Evolutionary conservation across 768 basidiomycete species (phyloP), one percentile per base, ranked within the genome.

Genomic region (Psilocybe subaeruginosa): DNA sequence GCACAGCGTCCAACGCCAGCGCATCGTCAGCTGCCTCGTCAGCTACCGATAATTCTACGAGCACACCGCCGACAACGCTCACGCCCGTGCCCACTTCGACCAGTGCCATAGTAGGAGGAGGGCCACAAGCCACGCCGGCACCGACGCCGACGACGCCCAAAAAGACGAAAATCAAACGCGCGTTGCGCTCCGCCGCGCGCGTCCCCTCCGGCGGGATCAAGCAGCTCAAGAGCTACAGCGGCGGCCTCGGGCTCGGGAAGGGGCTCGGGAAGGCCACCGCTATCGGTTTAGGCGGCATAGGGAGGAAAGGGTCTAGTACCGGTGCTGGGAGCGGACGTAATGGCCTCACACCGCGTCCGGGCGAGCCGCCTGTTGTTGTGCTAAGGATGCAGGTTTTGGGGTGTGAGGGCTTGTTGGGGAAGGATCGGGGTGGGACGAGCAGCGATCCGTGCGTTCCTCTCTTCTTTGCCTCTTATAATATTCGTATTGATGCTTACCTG

Each of bases 401-500:
- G 3, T 91, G 91, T 69, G 82, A 74, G 17, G 79, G 84, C 56
- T 78, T 94, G 30, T 72, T 82, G 17, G 77, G 87, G 7, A 90
- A 88, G 66, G 86, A 90, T 69, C 82, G 83, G 50, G 85, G 84
- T 64, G 85, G 87, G n/a, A 80, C 76, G 37, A 90, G 88, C 68
- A 90, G 88, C 68, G 92, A 93, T 72, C 92, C 92, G 86, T 94
- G 69, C 70, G 91, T 82, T 23, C 56, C 19, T n/a, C 5, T 29
- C 12, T 43, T 16, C 37, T 39, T 39, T 39, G 7, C 8, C 8
- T 39, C 14, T 39, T 39, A 3, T 39, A 39, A 39, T 23, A 23
- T 2, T 2, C 23, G 23, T 23, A 23, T 23, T 23, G 23, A 23
- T 23, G 23, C 23, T 11, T 11, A 7, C 3, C 33, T 3, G 9